Base-by-base conservation (phyloP, 2,329 filamentous ascomycete genomes). In the Fusarium poae region DNA sequence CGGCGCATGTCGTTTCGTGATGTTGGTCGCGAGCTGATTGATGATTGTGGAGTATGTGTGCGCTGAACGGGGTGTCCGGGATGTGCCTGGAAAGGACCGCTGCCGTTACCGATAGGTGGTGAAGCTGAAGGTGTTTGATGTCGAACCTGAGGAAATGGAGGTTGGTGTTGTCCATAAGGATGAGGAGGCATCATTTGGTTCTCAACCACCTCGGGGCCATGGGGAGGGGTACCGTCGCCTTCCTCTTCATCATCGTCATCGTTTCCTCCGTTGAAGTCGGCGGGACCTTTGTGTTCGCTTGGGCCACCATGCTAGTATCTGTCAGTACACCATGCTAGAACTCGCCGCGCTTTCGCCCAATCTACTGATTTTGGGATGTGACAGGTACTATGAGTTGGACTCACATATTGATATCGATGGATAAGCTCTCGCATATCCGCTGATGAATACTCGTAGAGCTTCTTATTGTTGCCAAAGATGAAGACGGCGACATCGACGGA, bases 391-490 rank as follows among this genome's bases (percentile, higher is more conserved):
- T 34, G 25, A 61, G 43, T 50, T 39, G 27, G 52, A 88, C 93
- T 75, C 84, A 97, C 95, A 81, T 94, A 97, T 88, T 94, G 91
- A 78, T 97, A 97, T 78, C 93, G 88, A 52, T 88, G 88, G 71
- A 99, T 89, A 50, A 97, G 92, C 70, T 97, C 93, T 78, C 91
- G 91, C 87, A 99, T 97, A 79, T 97, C 93, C 73, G 89, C 86
- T 20, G 95, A 98, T 15, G 94, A 98, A 80, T 97, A 99, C 80
- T 99, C 94, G 81, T 98, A 97, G 27, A 99, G 87, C 83, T 98
- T 98, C 86, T 98, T 99, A 82, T 99, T 99, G 82, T 93, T 94
- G 69, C 95, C 95, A 77, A 98, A 98, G 76, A 99, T 97, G 79
- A 99, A 96, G 76, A 99, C 96, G 40, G 96, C 96, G 72, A 99